phyloP scores from a whole-genome alignment of 768 basidiomycete genomes.

The Clavulina sp. region DNA sequence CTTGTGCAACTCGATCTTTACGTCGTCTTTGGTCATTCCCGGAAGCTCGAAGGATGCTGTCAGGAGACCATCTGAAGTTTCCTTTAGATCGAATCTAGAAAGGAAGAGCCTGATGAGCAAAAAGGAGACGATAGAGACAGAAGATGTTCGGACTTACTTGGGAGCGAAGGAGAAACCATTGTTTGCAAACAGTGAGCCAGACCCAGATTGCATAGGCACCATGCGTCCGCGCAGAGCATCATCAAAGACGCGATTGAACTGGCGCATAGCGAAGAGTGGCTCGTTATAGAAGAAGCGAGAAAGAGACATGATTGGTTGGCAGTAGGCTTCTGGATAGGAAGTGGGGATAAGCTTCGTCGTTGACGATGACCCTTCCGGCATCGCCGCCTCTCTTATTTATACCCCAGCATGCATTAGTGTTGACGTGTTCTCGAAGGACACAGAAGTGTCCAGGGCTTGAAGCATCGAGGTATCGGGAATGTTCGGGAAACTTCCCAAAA shows the following conservation, averaged over 20 bases:
- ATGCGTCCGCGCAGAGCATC: background rate
- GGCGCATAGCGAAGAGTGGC: constrained; percentile 22
- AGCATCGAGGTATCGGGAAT: no score
- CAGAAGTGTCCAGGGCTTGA: no score
- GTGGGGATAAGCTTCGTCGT: no score
- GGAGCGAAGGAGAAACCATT: background rate
- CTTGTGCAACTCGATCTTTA: constrained; percentile 31
- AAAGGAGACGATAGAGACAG: background rate
- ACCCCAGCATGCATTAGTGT: no score
- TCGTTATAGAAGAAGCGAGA: constrained; percentile 25
- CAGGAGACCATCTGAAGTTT: constrained; percentile 27
- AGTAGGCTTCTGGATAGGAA: no score
- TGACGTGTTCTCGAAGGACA: no score
- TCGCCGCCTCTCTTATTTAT: no score
- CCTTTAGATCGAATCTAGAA: constrained; percentile 27
- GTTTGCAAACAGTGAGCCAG: background rate
- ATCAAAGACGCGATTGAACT: background rate
- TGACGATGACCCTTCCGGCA: no score
- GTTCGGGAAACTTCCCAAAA: no score
- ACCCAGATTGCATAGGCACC: background rate
- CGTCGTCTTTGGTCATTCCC: constrained; percentile 31
- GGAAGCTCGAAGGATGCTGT: constrained; percentile 40
- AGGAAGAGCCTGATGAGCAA: background rate
- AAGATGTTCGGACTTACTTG: background rate
- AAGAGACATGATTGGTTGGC: no score